Evolutionary conservation across 1,284 basidiomycete species (phyloP), one percentile per base, ranked within the genome.

Genomic region (Ganoderma leucocontextum): DNA sequence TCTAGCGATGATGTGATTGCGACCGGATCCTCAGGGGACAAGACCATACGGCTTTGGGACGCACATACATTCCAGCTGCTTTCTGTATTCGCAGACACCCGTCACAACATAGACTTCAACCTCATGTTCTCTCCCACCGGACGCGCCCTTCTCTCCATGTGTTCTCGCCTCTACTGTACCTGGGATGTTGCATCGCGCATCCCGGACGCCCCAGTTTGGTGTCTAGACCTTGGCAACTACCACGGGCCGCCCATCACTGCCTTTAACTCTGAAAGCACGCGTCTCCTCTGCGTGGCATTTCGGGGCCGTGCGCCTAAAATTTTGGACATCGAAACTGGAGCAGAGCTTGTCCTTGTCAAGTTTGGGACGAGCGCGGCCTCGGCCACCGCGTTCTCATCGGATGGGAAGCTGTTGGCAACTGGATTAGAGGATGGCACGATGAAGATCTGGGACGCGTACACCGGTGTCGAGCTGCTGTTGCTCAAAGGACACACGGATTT

Each of bases 221-320:
- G n/a, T n/a, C n/a, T n/a, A n/a, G n/a, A n/a, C n/a, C n/a, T n/a
- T n/a, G n/a, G n/a, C n/a, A n/a, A n/a, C n/a, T n/a, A n/a, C n/a
- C n/a, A n/a, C n/a, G n/a, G n/a, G n/a, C n/a, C n/a, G n/a, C n/a
- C n/a, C n/a, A n/a, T n/a, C n/a, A n/a, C n/a, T n/a, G n/a, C 29
- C 33, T 36, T 35, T 19, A 13, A 57, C 29, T 19, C 55, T 1
- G 33, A 15, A 10, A 57, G 55, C 55, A 36, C 35, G 29, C 55
- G 29, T 15, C 33, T 57, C 33, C 12, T 8, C 57, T n/a, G n/a
- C n/a, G 35, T n/a, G 1, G 4, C 33, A 7, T 5, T 35, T 17
- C 0, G 19, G 10, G 17, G 4, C 9, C 4, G 10, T n/a, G 17
- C 35, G 0, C 8, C 6, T 0, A 13, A 0, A 5, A 8, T 57